Percentiles rank a stretch among this genome's conserved stretches.
These are phyloP conservation scores for Acaromyces ingoldii DNA, from an alignment of 1,284 basidiomycete genomes.

Conservation along the genomic window DNA sequence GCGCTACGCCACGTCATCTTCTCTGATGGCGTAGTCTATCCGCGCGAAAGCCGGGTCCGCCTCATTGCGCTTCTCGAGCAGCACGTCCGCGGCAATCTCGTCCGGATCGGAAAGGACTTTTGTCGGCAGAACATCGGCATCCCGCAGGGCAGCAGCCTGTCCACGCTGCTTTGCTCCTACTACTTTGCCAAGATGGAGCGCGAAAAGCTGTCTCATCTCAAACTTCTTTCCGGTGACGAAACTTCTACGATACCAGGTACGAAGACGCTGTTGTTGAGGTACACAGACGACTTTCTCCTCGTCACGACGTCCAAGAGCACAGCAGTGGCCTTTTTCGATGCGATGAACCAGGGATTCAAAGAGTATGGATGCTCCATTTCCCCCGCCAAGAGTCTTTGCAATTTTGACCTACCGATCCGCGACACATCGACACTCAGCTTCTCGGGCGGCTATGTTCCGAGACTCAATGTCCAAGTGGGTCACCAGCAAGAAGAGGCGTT, in stretches of 20 bases:
- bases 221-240: no score
- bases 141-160: constrained; percentile 89
- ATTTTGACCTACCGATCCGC: constrained; percentile 68
- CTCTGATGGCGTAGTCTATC: constrained; percentile 73
- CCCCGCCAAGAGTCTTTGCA: constrained; percentile 78
- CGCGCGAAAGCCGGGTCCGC: constrained; percentile 58
- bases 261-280: constrained; percentile 60
- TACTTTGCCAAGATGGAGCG: constrained; percentile 89
- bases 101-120: constrained; percentile 63
- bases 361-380: constrained; percentile 90
- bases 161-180: constrained; percentile 69
- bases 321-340: constrained; percentile 68
- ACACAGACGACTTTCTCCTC: constrained; percentile 91
- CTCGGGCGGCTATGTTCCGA: constrained; percentile 8
- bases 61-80: constrained; percentile 73
- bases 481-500: constrained; percentile 17
- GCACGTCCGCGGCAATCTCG: constrained; percentile 85
- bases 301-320: constrained; percentile 66
- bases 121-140: constrained; percentile 86
- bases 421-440: constrained; percentile 67
- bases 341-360: constrained; percentile 68
- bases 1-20: constrained; percentile 73
- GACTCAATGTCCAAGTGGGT: background rate
- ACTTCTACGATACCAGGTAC: constrained; percentile 20
- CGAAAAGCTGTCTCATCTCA: constrained; percentile 60